phyloP scores from a whole-genome alignment of 768 basidiomycete species.

The Kwoniella pini region DNA sequence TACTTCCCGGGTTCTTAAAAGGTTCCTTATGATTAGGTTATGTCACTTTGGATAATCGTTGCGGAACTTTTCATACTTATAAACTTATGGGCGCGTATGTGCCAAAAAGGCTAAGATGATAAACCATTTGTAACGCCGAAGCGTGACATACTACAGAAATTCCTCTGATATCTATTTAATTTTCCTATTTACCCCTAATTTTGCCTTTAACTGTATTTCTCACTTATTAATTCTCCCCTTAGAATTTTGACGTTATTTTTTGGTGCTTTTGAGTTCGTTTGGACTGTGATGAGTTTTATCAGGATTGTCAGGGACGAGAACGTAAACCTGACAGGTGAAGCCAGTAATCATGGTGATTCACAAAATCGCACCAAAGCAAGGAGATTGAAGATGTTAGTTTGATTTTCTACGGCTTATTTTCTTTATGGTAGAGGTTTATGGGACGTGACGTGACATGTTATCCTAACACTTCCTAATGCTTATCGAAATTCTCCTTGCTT shows the following conservation, averaged over 20 bases:
- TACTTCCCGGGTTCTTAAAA: conserved; percentile 1
- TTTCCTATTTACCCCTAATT: neutral
- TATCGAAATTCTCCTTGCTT: conserved; percentile 4
- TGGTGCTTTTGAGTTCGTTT: conserved; percentile 4
- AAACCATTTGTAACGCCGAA: neutral
- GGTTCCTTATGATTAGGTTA: neutral
- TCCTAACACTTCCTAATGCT: too few species aligned
- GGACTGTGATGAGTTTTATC: neutral
- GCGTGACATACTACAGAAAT: neutral
- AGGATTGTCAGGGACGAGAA: conserved; percentile 2
- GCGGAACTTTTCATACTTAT: neutral
- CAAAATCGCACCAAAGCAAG: neutral
- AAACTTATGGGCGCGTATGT: conserved; percentile 9
- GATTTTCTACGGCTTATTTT: neutral
- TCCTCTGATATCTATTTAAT: neutral
- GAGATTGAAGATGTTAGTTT: neutral
- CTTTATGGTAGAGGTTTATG: conserved; percentile 13
- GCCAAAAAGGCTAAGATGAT: neutral
- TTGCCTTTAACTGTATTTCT: conserved; percentile 3
- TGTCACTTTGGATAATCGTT: neutral
- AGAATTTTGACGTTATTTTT: conserved; percentile 8
- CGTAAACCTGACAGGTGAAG: neutral
- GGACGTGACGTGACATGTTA: conserved; percentile 19
- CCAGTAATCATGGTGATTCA: conserved; percentile 1
- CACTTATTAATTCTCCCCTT: neutral